These are phyloP conservation scores for Hypholoma sublateritium DNA, from an alignment of 768 basidiomycete genomes.

Conservation along the genomic window DNA sequence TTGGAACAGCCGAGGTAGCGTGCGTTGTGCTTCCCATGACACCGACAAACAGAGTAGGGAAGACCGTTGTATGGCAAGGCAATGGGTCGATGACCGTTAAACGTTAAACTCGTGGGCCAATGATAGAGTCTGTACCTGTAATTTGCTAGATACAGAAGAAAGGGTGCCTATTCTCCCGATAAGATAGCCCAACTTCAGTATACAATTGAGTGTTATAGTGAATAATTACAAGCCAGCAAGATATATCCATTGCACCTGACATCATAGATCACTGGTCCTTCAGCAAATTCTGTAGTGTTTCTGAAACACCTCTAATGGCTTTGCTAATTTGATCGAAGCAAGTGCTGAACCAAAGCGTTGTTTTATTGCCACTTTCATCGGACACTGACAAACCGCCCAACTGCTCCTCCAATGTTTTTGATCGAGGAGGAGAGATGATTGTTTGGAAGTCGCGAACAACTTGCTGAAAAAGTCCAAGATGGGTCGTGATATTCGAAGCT, in stretches of 20 bases:
- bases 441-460: constrained; percentile 37
- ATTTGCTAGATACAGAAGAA: too few relatives aligned
- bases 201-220: too few relatives aligned
- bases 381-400: constrained; percentile 28
- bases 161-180: too few relatives aligned
- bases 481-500: constrained; percentile 34
- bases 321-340: constrained; percentile 66
- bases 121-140: too few relatives aligned
- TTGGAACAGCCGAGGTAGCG: too few relatives aligned
- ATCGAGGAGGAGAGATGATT: constrained; percentile 22
- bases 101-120: too few relatives aligned
- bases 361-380: constrained; percentile 28
- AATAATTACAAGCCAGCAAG: too few relatives aligned
- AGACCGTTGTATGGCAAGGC: too few relatives aligned
- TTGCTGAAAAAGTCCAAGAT: constrained; percentile 36
- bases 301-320: constrained; percentile 29
- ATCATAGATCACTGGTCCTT: not conserved
- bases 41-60: not conserved
- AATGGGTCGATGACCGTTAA: too few relatives aligned
- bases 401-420: constrained; percentile 27
- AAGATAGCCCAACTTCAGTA: too few relatives aligned
- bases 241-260: too few relatives aligned
- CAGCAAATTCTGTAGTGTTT: constrained; percentile 20
- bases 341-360: constrained; percentile 59
- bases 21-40: too few relatives aligned